Evolutionary conservation across 2,329 filamentous ascomycete species (phyloP).

Genomic region (Microdochium bolleyi): DNA sequence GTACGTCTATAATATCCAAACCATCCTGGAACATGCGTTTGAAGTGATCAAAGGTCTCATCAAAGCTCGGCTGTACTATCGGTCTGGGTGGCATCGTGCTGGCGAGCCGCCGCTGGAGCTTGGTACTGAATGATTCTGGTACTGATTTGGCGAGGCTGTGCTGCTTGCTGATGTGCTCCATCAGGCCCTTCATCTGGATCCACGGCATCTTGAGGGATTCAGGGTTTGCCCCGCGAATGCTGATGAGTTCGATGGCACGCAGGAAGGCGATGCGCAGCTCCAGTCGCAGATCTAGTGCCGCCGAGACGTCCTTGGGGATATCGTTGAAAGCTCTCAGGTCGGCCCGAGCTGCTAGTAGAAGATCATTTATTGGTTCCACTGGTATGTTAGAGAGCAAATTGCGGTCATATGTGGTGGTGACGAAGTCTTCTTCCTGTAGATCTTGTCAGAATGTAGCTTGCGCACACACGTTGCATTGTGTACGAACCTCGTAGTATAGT

Average conservation of each 20-base stretch:
- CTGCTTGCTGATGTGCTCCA: slow-evolving; percentile 51
- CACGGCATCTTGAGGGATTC: slow-evolving; percentile 42
- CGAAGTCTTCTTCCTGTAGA: slow-evolving; percentile 84
- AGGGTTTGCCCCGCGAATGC: slow-evolving; percentile 31
- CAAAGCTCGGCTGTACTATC: slow-evolving; percentile 69
- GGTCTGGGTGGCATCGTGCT: slow-evolving; percentile 91
- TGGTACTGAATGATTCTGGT: slow-evolving; percentile 76
- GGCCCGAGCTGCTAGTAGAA: slow-evolving; percentile 35
- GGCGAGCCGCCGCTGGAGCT: slow-evolving; percentile 83
- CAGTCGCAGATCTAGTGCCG: slow-evolving; percentile 58
- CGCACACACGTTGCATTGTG: background rate
- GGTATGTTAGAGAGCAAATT: slow-evolving; percentile 62
- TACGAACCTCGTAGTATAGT: slow-evolving; percentile 76
- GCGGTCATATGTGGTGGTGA: slow-evolving; percentile 82
- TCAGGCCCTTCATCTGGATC: slow-evolving; percentile 38
- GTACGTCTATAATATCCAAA: slow-evolving; percentile 57
- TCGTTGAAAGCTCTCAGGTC: slow-evolving; percentile 22
- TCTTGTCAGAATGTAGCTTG: slow-evolving; percentile 5
- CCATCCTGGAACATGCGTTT: slow-evolving; percentile 65
- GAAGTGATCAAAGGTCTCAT: slow-evolving; percentile 64
- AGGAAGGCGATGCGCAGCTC: slow-evolving; percentile 59
- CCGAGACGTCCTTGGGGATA: slow-evolving; percentile 25
- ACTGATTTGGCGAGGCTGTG: slow-evolving; percentile 57
- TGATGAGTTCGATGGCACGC: slow-evolving; percentile 39
- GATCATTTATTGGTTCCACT: slow-evolving; percentile 43